Base-by-base conservation (phyloP, 371 early-diverging fungal genomes). In the Mucor mucedo region DNA sequence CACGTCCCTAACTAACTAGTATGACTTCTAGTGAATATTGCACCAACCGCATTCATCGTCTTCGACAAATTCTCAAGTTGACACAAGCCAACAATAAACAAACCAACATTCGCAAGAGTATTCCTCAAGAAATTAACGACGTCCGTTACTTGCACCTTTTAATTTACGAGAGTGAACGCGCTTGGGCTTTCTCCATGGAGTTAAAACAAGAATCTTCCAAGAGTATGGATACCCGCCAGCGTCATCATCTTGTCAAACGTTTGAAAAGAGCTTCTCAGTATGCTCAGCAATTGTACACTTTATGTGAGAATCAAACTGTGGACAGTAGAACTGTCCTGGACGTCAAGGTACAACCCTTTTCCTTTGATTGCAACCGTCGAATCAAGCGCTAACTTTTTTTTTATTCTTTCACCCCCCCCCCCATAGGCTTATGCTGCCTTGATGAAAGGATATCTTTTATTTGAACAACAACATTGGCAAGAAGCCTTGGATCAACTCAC, bases 161-260 rank as follows among this genome's bases (percentile, higher is more conserved):
- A 44, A 75, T 92, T 13, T 91, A 87, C 67, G 85, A 89, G 60
- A 77, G 85, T 5, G 94, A 93, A 63, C 85, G 93, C n/a, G 85
- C 86, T 10, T 92, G 93, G 94, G 83, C 88, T 32, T 88, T 90
- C 63, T 87, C 89, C 14, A 91, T 91, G 93, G 88, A 92, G 63
- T 73, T 92, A 58, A 90, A 90, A 62, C 79, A 76, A 11, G 84
- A 87, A 35, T 76, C 86, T 1, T 68, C 76, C 11, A 71, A 80
- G 29, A 71, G 77, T 55, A 86, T 87, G 58, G 87, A 91, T 45
- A 79, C 82, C 9, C 84, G 92, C 16, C 91, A 90, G 60, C 81
- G 82, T 38, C 82, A 84, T 60, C 93, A 92, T 69, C 70, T 85
- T 14, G 74, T 89, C 57, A 83, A 84, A 55, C 73, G 87, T 48